Evolutionary conservation across 169 alveolate species (phyloP), one percentile per base, ranked within the genome.

Genomic region (Plasmodium fragile): DNA sequence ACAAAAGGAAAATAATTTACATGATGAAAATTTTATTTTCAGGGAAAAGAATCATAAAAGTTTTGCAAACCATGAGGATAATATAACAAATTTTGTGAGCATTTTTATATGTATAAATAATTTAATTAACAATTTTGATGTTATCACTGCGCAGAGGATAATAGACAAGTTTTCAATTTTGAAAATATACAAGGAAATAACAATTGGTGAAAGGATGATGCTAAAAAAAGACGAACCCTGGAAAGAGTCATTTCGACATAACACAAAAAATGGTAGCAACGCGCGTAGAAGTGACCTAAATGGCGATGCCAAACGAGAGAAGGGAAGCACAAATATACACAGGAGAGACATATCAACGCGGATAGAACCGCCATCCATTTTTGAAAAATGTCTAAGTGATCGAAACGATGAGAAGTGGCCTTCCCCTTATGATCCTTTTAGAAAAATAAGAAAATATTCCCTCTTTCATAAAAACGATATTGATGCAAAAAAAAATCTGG

Each of bases 101-200:
- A 84, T 84, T 73, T 84, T 84, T 73, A 84, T 84, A 32, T 84
- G 93, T 49, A 75, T 84, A 75, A 84, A 84, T 53, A 84, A 84
- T 73, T 84, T 84, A 84, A 84, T 84, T 11, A 84, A 84, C 39
- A 84, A 84, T 72, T 72, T 49, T 72, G 93, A 84, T 11, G 45
- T 84, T 10, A 32, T 84, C 79, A 73, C 16, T 11, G 82, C 84
- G 16, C 84, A 73, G 55, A n/a, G 25, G 10, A 25, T 84, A 41
- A 41, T 84, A 43, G 84, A 84, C 52, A 22, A 8, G 25, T 73
- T 84, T 45, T 70, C 49, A 59, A 71, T 84, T 52, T 10, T 72
- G 25, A 53, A 18, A 36, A 73, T 84, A 84, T 84, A 84, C 45
- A 52, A 73, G 16, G 16, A 75, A 30, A 84, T 84, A 49, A 84